Evolutionary conservation across 768 basidiomycete species (phyloP).

Genomic region (Mycena galericulata): DNA sequence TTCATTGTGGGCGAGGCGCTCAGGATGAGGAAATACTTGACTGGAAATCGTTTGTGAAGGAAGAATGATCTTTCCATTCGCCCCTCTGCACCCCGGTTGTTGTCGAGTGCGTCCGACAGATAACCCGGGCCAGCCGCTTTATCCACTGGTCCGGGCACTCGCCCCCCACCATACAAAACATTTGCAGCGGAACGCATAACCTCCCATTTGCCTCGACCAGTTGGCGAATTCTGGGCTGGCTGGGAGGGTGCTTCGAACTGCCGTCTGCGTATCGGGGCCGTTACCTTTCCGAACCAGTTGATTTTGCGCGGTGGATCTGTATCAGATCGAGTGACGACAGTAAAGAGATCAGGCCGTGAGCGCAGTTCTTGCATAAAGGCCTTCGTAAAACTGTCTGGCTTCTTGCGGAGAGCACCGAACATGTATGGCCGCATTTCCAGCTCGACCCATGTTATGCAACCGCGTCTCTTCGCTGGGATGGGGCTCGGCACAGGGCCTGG

Average conservation of each 20-base stretch:
- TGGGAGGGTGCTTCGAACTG: slow-evolving; percentile 39
- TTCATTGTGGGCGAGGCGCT: slow-evolving; percentile 35
- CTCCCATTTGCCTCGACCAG: slow-evolving; percentile 29
- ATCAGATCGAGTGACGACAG: slow-evolving; percentile 45
- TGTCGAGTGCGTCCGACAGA: slow-evolving; percentile 29
- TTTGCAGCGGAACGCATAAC: slow-evolving; percentile 32
- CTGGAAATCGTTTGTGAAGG: no score
- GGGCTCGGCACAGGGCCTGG: slow-evolving; percentile 14
- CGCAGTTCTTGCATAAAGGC: slow-evolving; percentile 44
- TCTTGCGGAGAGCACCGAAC: slow-evolving; percentile 45
- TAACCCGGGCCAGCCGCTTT: neutral
- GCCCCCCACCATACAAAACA: slow-evolving; percentile 34
- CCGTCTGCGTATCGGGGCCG: slow-evolving; percentile 25
- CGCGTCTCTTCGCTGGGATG: slow-evolving; percentile 28
- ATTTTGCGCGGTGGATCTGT: slow-evolving; percentile 38
- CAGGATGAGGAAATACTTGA: slow-evolving; percentile 48
- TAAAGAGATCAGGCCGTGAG: slow-evolving; percentile 44
- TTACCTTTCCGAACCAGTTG: slow-evolving; percentile 39
- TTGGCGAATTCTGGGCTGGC: neutral
- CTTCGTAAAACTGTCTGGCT: slow-evolving; percentile 39
- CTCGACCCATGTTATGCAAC: slow-evolving; percentile 40
- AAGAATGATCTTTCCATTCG: slow-evolving; percentile 38
- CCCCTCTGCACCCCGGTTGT: neutral
- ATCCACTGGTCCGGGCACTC: neutral
- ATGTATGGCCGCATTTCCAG: slow-evolving; percentile 39